Conservation (phyloP, 441 rosid genomes). For the Eutrema salsugineum region DNA sequence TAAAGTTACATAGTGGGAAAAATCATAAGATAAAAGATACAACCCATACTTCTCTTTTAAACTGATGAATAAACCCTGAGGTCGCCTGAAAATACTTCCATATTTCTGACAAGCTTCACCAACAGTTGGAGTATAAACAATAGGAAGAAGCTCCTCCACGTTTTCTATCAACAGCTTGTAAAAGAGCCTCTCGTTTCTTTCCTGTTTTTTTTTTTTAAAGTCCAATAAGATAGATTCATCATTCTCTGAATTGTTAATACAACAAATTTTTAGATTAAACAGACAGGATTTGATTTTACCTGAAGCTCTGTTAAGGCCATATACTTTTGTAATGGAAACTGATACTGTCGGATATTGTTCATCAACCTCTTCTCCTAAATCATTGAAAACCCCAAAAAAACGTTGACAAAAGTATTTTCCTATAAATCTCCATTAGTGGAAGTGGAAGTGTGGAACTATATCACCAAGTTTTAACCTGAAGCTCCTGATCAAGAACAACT, state of each 20-base stretch:
- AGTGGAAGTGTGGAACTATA: not conserved
- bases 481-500: slow-evolving; percentile 55
- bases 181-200: slow-evolving; percentile 80
- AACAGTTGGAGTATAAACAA: slow-evolving; percentile 88
- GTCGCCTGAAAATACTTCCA: slow-evolving; percentile 75
- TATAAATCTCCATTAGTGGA: not conserved
- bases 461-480: slow-evolving; percentile 51
- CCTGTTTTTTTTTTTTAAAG: slow-evolving; percentile 36
- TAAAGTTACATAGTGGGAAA: not conserved
- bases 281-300: slow-evolving; percentile 35
- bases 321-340: slow-evolving; percentile 78
- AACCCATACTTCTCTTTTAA: slow-evolving; percentile 60
- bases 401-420: not conserved
- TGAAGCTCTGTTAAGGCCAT: slow-evolving; percentile 90
- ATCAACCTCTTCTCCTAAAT: slow-evolving; percentile 80
- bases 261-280: not conserved
- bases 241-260: not conserved
- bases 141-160: slow-evolving; percentile 87
- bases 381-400: not conserved
- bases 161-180: slow-evolving; percentile 81
- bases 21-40: not conserved
- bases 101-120: slow-evolving; percentile 94
- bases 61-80: slow-evolving; percentile 86
- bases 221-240: not conserved
- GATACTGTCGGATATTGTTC: slow-evolving; percentile 66